Conservation (phyloP, 495 filamentous ascomycete genomes). For the Penicillium samsonianum region DNA sequence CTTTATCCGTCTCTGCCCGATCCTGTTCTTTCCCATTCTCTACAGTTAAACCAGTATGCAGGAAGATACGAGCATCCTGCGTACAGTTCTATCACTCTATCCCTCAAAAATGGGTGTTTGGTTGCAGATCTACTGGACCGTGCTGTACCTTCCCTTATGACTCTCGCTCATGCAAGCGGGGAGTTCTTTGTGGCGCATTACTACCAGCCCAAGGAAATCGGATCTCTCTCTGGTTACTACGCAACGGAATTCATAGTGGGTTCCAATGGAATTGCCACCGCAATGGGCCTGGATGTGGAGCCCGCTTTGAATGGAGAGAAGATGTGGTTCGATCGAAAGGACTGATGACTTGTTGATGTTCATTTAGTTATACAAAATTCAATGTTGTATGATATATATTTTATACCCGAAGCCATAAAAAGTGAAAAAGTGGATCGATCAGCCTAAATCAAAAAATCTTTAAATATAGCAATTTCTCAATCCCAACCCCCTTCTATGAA, state of each 20-base stretch:
- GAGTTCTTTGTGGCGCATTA: constrained; percentile 11
- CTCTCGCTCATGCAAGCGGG: constrained; percentile 8
- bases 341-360: neutral
- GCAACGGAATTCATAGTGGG: constrained; percentile 3
- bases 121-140: constrained; percentile 4
- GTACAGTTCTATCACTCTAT: constrained; percentile 8
- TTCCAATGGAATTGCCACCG: neutral
- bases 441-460: neutral
- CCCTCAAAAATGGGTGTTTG: neutral
- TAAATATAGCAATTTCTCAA: neutral
- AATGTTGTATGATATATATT: neutral
- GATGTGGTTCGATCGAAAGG: constrained; percentile 8
- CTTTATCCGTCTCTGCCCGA: constrained; percentile 18
- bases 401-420: neutral
- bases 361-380: neutral
- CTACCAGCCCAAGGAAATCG: constrained; percentile 5
- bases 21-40: constrained; percentile 6
- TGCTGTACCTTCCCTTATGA: neutral
- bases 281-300: constrained; percentile 7
- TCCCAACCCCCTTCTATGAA: too few species aligned
- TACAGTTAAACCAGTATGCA: constrained; percentile 10
- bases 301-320: constrained; percentile 8
- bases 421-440: neutral
- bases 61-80: constrained; percentile 17
- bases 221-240: neutral